Evolutionary conservation across 768 basidiomycete genomes (phyloP), one percentile per base, ranked within the genome.

Genomic region (Filobasidium wieringae): DNA sequence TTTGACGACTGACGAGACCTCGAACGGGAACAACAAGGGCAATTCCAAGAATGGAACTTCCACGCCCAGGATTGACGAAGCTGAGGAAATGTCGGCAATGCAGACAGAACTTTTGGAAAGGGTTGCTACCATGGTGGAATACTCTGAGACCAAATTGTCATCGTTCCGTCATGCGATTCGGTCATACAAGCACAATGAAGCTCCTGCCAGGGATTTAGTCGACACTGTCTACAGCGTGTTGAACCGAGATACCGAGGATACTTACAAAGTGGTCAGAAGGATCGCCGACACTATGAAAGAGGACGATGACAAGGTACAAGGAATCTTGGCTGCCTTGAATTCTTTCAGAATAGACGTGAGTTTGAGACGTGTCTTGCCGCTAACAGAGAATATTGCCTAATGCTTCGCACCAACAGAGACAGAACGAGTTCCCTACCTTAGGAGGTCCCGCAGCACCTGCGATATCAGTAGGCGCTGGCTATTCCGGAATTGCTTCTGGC

Each of bases 191-290:
- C 72, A 79, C 1, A 82, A 82, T 39, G 92, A 99, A 69, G 81
- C 82, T 8, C 82, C 80, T 37, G 86, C 90, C 2, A 79, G 83
- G 3, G 93, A 93, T 72, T 78, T 96, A 61, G 84, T 96, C 51
- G 84, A 84, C 37, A 92, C 87, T 0, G 77, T 92, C n/a, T 93
- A 84, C 84, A 87, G 84, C 68, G 79, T 86, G 33, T 74, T 86
- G 11, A 83, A 84, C 55, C 72, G 78, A 15, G 76, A 82, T 60
- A 70, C 86, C 22, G 89, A 95, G 52, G 78, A 82, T 30, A 86
- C 88, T 0, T 84, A 83, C 0, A 58, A 66, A 4, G 64, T 78
- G 22, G 62, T 72, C 26, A 55, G 66, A 41, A 72, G 69, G 54
- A 82, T 84, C 60, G 79, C 87, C 32, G 77, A 88, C 63, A 73